Conservation (phyloP, 495 filamentous ascomycete genomes). For the Xylaria telfairii region DNA sequence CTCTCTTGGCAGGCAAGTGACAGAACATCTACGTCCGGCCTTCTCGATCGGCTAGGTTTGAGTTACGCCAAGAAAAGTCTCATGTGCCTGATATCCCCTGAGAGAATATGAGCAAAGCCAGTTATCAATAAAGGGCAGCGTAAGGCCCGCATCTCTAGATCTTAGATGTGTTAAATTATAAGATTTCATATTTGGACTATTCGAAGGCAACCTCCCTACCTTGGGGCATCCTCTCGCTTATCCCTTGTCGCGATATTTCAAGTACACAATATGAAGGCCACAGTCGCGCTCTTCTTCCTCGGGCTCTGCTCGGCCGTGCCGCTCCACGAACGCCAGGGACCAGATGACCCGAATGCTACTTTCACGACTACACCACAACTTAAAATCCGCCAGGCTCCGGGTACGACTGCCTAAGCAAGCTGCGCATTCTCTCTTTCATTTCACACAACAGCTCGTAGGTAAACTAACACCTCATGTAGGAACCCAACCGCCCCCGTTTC, state of each 20-base stretch:
- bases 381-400: not conserved
- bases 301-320: conserved; percentile 8
- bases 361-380: not conserved
- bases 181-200: not conserved
- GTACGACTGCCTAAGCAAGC: not conserved
- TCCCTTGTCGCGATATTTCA: not conserved
- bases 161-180: not conserved
- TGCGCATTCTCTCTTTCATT: not conserved
- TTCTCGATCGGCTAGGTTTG: not conserved
- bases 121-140: not conserved
- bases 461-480: conserved; percentile 1
- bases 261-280: conserved; percentile 2
- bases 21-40: not conserved
- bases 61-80: conserved; percentile 13
- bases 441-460: not conserved
- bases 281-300: conserved; percentile 5
- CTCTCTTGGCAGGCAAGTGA: not conserved
- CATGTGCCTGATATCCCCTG: not conserved
- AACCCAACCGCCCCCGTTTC: not conserved
- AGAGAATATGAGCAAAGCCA: not conserved
- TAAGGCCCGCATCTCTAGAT: not conserved
- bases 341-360: not conserved
- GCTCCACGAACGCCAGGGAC: not conserved
- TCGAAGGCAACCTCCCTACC: not conserved
- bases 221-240: not conserved